phyloP scores from a whole-genome alignment of 1,139 yeast genomes.

The Wickerhamomyces sp. region DNA sequence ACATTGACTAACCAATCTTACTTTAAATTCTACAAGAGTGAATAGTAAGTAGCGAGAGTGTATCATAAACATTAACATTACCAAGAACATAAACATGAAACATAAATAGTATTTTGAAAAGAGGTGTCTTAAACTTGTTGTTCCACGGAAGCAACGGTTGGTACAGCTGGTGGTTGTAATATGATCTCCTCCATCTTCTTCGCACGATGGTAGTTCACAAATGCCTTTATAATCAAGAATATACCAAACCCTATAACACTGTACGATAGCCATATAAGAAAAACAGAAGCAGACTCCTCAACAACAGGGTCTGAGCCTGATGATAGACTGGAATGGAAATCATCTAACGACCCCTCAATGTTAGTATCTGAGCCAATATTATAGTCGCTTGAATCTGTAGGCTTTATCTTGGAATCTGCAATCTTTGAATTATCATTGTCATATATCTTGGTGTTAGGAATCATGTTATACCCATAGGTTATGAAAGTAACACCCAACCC shows the following conservation, averaged over 20 bases:
- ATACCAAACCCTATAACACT: slow-evolving; percentile 65
- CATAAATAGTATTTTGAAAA: too few relatives aligned
- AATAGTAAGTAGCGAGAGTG: too few relatives aligned
- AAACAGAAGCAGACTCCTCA: slow-evolving; percentile 22
- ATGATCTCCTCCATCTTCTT: slow-evolving; percentile 68
- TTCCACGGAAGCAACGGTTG: slow-evolving; percentile 8
- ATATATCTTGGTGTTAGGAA: slow-evolving; percentile 37
- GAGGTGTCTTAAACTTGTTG: slow-evolving; percentile 13
- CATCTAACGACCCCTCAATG: slow-evolving; percentile 43
- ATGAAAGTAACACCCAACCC: slow-evolving; percentile 88
- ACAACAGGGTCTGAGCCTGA: slow-evolving; percentile 32
- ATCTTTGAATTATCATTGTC: slow-evolving; percentile 29
- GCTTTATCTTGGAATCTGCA: slow-evolving; percentile 37
- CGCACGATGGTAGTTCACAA: slow-evolving; percentile 71
- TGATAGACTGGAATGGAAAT: slow-evolving; percentile 39
- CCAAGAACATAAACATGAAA: too few relatives aligned
- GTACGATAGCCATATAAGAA: slow-evolving; percentile 39
- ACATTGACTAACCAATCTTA: too few relatives aligned
- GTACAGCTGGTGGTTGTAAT: slow-evolving; percentile 38
- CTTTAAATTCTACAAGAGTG: too few relatives aligned
- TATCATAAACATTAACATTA: background rate
- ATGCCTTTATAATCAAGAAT: slow-evolving; percentile 59
- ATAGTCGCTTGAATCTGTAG: slow-evolving; percentile 51
- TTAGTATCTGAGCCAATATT: slow-evolving; percentile 41
- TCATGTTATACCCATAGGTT: slow-evolving; percentile 67